Evolutionary conservation across 495 filamentous ascomycete species (phyloP).

Genomic region (Penicillium psychrofluorescens): DNA sequence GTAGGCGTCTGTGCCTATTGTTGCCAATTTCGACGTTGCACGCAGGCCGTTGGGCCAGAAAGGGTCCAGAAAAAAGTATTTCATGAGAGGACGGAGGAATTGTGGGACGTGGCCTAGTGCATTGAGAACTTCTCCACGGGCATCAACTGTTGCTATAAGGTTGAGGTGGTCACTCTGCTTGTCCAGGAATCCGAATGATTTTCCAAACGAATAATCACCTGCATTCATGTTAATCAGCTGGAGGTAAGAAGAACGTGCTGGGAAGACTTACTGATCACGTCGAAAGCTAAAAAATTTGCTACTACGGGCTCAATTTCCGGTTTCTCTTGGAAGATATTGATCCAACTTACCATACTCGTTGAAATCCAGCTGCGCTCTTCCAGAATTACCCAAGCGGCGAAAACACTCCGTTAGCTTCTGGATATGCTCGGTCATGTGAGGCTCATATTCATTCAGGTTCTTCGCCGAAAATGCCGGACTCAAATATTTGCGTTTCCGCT

Average conservation of each 20-base stretch:
- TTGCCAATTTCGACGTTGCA: not conserved
- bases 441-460: constrained; percentile 1
- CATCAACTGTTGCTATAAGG: constrained; percentile 1
- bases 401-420: not conserved
- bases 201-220: constrained; percentile 1
- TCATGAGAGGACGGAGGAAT: not conserved
- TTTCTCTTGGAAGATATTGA: too few relatives aligned
- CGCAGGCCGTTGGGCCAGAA: not conserved
- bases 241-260: not conserved
- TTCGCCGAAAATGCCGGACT: constrained; percentile 3
- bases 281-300: constrained; percentile 2
- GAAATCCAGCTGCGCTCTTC: not conserved
- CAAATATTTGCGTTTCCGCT: constrained; percentile 1
- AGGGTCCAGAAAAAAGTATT: not conserved
- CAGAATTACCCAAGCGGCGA: not conserved
- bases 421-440: constrained; percentile 1
- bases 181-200: constrained; percentile 1
- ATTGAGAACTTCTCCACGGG: not conserved
- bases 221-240: too few relatives aligned
- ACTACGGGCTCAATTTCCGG: too few relatives aligned
- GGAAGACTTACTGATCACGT: not conserved
- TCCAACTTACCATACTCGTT: not conserved
- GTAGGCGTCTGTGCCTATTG: not conserved
- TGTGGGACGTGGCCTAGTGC: not conserved
- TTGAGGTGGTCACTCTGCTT: not conserved